Evolutionary conservation across 768 basidiomycete genomes (phyloP).

Genomic region (Mycena galopus): DNA sequence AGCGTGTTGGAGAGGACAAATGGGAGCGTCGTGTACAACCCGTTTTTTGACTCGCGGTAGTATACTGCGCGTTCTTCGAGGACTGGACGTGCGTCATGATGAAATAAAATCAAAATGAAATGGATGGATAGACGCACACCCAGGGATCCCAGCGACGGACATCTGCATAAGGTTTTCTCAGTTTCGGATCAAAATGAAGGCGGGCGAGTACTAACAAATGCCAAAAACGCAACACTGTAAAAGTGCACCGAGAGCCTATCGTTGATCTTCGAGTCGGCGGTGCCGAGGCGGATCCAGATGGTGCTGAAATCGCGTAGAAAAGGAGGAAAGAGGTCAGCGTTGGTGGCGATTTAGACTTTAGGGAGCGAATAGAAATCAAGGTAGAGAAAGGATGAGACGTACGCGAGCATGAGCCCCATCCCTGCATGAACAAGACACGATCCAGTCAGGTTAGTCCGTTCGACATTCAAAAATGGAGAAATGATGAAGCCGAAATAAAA

Average conservation of each 20-base stretch:
- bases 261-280: constrained; percentile 55
- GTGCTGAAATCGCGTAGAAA: constrained; percentile 49
- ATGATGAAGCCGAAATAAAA: too few relatives aligned
- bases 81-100: constrained; percentile 43
- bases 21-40: constrained; percentile 65
- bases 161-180: constrained; percentile 48
- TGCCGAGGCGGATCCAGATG: constrained; percentile 65
- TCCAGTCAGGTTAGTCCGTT: neutral
- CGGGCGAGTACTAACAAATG: constrained; percentile 51
- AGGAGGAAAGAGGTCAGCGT: neutral
- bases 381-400: constrained; percentile 31
- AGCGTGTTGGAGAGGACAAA: constrained; percentile 69
- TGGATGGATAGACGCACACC: constrained; percentile 48
- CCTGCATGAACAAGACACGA: constrained; percentile 36
- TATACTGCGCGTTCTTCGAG: constrained; percentile 72
- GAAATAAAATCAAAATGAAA: neutral
- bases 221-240: constrained; percentile 68
- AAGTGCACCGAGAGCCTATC: constrained; percentile 67
- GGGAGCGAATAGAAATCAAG: neutral
- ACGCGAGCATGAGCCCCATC: constrained; percentile 62
- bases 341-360: neutral
- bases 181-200: neutral
- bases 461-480: too few relatives aligned
- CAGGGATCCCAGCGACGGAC: constrained; percentile 72
- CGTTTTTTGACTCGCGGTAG: constrained; percentile 68